Conservation (phyloP, 768 basidiomycete species). For the Suillus luteus region DNA sequence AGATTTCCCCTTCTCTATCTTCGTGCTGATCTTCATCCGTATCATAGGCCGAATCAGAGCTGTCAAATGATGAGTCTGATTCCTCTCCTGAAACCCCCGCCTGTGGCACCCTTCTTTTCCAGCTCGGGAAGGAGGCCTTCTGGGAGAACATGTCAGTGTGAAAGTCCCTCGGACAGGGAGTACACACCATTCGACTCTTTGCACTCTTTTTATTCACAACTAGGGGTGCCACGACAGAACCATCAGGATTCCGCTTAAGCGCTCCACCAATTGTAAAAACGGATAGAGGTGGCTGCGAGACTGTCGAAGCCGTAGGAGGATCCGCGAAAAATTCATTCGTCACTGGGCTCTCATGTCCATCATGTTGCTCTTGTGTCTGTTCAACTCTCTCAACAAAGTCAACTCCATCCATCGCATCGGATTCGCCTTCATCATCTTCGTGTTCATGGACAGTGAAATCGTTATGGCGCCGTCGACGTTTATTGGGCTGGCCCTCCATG, state of each 20-base stretch:
- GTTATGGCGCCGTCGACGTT: slow-evolving; percentile 49
- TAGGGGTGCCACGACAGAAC: slow-evolving; percentile 51
- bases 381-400: slow-evolving; percentile 13
- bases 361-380: background rate
- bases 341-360: background rate
- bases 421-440: slow-evolving; percentile 36
- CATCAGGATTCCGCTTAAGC: slow-evolving; percentile 66
- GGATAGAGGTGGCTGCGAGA: slow-evolving; percentile 18
- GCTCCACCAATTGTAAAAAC: slow-evolving; percentile 56
- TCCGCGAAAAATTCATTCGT: slow-evolving; percentile 20
- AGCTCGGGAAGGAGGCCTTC: slow-evolving; percentile 48
- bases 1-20: slow-evolving; percentile 19
- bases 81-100: slow-evolving; percentile 34
- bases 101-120: slow-evolving; percentile 43
- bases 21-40: slow-evolving; percentile 31
- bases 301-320: slow-evolving; percentile 14
- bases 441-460: slow-evolving; percentile 13
- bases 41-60: slow-evolving; percentile 76
- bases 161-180: slow-evolving; percentile 7
- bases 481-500: slow-evolving; percentile 48
- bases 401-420: slow-evolving; percentile 32
- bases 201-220: slow-evolving; percentile 43
- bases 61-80: slow-evolving; percentile 71
- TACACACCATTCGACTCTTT: slow-evolving; percentile 47
- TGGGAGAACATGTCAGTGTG: slow-evolving; percentile 12